Base-by-base conservation (phyloP, 345 rosid species). In the Zanthoxylum bungeanum region DNA sequence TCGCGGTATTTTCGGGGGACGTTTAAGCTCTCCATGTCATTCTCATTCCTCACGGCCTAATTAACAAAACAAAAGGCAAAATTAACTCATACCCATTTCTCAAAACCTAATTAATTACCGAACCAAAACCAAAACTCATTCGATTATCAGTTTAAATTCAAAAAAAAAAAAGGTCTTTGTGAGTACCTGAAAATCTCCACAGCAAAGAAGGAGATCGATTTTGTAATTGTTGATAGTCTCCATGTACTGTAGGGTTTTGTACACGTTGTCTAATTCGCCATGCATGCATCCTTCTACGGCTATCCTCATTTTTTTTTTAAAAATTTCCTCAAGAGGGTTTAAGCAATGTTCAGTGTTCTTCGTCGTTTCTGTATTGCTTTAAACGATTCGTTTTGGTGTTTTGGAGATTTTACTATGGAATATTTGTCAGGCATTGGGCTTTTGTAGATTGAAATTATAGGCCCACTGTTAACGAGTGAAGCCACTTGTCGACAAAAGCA, bases 251-350 rank as follows among this genome's bases (percentile, higher is more conserved):
- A 95, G 81, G 5, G 99, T 95, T 10, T 60, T 76, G 80, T 88
- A 95, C 14, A 95, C 98, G 52, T 76, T 86, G 73, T 95, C 99
- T 1, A 92, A 90, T 73, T 89, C 99, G 40, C 99, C 99, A 37
- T 95, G 99, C 93, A 94, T 92, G 74, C 98, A 94, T 24, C 98
- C 98, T 83, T 94, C 98, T 24, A 90, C 85, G 44, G 98, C 98
- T 60, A 94, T 89, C 91, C 81, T 94, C 98, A 90, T 92, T 66
- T 66, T 58, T 33, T 21, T 36, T 4, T n/a, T 34, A 3, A 9
- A 4, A 27, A 24, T 14, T 63, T 47, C 27, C 42, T 19, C 56
- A 1, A 12, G 5, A 68, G 62, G 73, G 47, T 46, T 70, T 70
- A 42, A 53, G 61, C 36, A 67, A 52, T 14, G 17, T 0, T 44